Conservation (phyloP, 805 yeast genomes). For the Ogataea neopini region DNA sequence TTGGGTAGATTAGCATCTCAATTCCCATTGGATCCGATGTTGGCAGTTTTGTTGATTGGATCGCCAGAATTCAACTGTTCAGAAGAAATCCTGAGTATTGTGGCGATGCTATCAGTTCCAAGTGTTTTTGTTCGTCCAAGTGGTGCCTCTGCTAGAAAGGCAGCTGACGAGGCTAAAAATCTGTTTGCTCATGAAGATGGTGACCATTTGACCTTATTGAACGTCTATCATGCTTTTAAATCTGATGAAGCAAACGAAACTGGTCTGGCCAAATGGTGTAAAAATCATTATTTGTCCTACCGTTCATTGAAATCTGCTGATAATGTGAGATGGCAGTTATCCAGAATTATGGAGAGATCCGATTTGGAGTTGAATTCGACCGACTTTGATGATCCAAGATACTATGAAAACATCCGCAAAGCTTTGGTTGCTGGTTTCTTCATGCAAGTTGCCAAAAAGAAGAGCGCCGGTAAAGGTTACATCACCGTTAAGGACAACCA, state of each 20-base stretch:
- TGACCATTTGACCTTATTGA: conserved; percentile 87
- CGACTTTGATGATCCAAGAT: conserved; percentile 60
- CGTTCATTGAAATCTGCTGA: conserved; percentile 86
- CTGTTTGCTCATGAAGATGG: conserved; percentile 92
- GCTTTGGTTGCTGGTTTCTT: conserved; percentile 92
- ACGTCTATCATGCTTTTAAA: conserved; percentile 83
- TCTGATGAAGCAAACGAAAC: conserved; percentile 67
- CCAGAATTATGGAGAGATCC: conserved; percentile 77
- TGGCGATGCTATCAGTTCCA: conserved; percentile 90
- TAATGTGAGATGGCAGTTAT: conserved; percentile 80
- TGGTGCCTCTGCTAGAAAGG: conserved; percentile 74
- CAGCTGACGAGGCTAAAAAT: conserved; percentile 89
- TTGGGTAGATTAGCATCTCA: conserved; percentile 88
- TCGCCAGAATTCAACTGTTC: conserved; percentile 86
- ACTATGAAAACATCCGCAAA: conserved; percentile 77
- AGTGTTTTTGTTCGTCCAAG: conserved; percentile 94
- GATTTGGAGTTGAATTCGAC: conserved; percentile 74
- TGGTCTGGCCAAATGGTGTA: conserved; percentile 83
- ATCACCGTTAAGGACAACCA: conserved; percentile 94
- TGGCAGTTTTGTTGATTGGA: conserved; percentile 89
- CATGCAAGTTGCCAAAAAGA: conserved; percentile 97
- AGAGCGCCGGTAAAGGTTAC: conserved; percentile 78
- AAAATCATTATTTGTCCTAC: conserved; percentile 81
- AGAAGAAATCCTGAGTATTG: conserved; percentile 83
- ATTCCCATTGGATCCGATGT: conserved; percentile 94